Evolutionary conservation across 305 asterid genomes (phyloP).

Genomic region (Rubia peregrina): DNA sequence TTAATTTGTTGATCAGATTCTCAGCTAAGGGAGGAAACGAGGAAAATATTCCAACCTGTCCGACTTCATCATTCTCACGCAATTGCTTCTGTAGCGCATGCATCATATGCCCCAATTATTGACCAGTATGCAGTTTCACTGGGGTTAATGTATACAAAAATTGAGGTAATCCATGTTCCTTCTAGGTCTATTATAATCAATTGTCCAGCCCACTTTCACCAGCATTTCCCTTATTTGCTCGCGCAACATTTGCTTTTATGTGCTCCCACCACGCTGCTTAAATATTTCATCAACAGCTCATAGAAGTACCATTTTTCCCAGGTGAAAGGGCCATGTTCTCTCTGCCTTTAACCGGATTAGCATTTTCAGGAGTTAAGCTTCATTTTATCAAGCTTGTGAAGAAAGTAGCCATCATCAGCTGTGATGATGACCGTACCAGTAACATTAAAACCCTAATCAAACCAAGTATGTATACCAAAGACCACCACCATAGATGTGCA

Average conservation of each 20-base stretch:
- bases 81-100: slow-evolving; percentile 70
- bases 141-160: slow-evolving; percentile 82
- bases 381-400: slow-evolving; percentile 84
- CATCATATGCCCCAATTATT: slow-evolving; percentile 84
- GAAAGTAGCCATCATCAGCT: slow-evolving; percentile 71
- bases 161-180: slow-evolving; percentile 80
- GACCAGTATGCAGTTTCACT: slow-evolving; percentile 94
- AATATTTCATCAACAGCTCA: slow-evolving; percentile 28
- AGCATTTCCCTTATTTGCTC: slow-evolving; percentile 82
- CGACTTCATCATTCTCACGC: slow-evolving; percentile 35
- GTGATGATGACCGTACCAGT: slow-evolving; percentile 91
- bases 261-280: slow-evolving; percentile 73
- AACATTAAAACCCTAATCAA: slow-evolving; percentile 83
- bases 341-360: slow-evolving; percentile 14
- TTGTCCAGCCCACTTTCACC: slow-evolving; percentile 69
- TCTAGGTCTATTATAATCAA: slow-evolving; percentile 92
- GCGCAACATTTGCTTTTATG: slow-evolving; percentile 81
- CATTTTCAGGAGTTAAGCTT: slow-evolving; percentile 25
- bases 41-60: slow-evolving; percentile 38
- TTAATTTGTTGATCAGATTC: slow-evolving; percentile 72
- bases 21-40: slow-evolving; percentile 66
- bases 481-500: slow-evolving; percentile 93
- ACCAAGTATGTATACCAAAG: slow-evolving; percentile 99
- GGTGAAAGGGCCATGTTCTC: slow-evolving; percentile 12
- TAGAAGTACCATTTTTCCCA: slow-evolving; percentile 14